phyloP scores from a whole-genome alignment of 192 early-diverging fungal genomes.

The Linnemannia hyalina region DNA sequence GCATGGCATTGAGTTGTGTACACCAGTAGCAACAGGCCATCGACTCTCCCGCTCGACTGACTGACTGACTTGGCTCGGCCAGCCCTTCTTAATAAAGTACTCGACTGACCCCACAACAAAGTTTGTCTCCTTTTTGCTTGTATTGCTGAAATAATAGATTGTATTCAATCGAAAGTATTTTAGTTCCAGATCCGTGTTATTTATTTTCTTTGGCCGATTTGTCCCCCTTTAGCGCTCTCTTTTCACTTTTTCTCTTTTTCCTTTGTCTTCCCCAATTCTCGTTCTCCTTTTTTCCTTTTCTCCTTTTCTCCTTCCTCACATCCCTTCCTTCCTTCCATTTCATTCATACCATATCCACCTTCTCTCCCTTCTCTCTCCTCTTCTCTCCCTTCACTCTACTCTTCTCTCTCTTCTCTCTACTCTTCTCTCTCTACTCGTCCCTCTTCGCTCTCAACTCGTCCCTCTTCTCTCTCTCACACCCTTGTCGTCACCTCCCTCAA shows the following conservation, averaged over 20 bases:
- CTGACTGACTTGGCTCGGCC: not conserved
- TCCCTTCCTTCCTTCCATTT: not conserved
- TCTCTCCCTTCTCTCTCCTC: not conserved
- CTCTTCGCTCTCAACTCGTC: not conserved
- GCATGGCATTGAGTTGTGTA: not conserved
- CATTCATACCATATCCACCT: too few relatives aligned
- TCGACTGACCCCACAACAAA: constrained; percentile 1
- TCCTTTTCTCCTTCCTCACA: constrained; percentile 3
- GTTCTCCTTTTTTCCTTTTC: not conserved
- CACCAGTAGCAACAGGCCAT: too few relatives aligned
- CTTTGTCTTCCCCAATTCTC: not conserved
- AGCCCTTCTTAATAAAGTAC: not conserved
- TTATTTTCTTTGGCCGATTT: too few relatives aligned
- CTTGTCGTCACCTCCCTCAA: not conserved
- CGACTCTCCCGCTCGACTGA: not conserved
- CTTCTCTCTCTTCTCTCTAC: not conserved
- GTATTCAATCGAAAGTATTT: too few relatives aligned
- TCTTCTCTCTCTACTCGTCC: not conserved
- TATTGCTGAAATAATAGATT: too few relatives aligned
- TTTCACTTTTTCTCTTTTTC: not conserved
- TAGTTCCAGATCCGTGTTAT: too few relatives aligned
- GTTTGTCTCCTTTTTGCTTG: too few relatives aligned
- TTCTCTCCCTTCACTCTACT: not conserved
- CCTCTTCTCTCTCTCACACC: not conserved
- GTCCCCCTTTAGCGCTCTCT: too few relatives aligned